A percentile compares a stretch with the other conserved stretches of the same genome.
Evolutionary conservation across 257 asterid species (phyloP).

Genomic region (Thymus quinquecostatus): DNA sequence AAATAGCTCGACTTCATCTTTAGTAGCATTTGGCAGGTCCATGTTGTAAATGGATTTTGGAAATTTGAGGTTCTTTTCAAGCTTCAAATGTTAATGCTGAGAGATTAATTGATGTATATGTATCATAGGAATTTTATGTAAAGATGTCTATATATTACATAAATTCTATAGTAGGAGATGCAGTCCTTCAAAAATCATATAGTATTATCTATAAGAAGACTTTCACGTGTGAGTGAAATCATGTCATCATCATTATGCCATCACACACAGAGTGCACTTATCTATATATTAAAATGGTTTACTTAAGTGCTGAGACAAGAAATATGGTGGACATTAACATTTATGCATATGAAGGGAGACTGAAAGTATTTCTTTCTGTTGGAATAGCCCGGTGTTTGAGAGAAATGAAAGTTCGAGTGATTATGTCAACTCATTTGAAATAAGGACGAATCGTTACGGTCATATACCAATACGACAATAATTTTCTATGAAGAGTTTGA

Average conservation of each 20-base stretch:
- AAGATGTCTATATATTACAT: neutral
- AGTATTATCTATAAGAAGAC: neutral
- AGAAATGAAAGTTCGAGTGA: neutral
- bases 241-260: slow-evolving; percentile 16
- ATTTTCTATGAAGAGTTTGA: slow-evolving; percentile 20
- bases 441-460: slow-evolving; percentile 18
- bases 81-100: slow-evolving; percentile 7
- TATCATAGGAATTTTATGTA: neutral
- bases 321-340: neutral
- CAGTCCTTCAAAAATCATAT: slow-evolving; percentile 11
- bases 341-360: neutral
- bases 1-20: slow-evolving; percentile 16
- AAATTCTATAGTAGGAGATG: neutral
- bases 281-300: neutral
- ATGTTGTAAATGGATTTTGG: slow-evolving; percentile 1
- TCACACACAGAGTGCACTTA: slow-evolving; percentile 16
- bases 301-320: slow-evolving; percentile 13
- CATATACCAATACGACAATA: slow-evolving; percentile 21
- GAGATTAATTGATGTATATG: neutral
- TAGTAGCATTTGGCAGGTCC: slow-evolving; percentile 1
- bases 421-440: slow-evolving; percentile 2
- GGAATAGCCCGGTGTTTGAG: neutral
- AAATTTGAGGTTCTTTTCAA: neutral
- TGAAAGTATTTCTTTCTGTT: slow-evolving; percentile 7
- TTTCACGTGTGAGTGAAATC: slow-evolving; percentile 14